Conservation (phyloP, 1,139 yeast species). For the Eremothecium gossypii region DNA sequence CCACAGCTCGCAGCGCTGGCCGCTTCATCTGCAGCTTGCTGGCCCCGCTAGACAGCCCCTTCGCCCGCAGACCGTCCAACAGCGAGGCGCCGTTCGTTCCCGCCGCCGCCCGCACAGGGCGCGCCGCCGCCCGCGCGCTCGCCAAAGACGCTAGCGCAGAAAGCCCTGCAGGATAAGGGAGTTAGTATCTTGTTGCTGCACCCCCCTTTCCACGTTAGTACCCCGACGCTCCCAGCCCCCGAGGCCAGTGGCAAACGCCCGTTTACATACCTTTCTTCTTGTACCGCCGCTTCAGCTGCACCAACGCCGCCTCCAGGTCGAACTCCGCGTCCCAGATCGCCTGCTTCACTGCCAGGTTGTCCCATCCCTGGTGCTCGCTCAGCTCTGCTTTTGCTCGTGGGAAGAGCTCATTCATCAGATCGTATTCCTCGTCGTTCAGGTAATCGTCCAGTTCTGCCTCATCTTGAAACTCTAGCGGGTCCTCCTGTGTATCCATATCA, state of each 20-base stretch:
- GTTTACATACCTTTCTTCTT: slow-evolving; percentile 22
- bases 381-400: slow-evolving; percentile 21
- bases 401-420: slow-evolving; percentile 24
- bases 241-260: background rate
- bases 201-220: background rate
- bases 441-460: slow-evolving; percentile 31
- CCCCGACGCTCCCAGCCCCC: background rate
- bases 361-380: slow-evolving; percentile 26
- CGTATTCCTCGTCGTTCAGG: slow-evolving; percentile 29
- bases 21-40: too few species aligned
- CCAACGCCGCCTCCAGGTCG: slow-evolving; percentile 19
- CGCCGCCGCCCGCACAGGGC: too few species aligned
- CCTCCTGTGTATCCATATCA: slow-evolving; percentile 18
- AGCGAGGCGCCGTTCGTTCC: too few species aligned
- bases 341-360: slow-evolving; percentile 23
- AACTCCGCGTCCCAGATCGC: slow-evolving; percentile 27
- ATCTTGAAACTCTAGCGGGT: slow-evolving; percentile 25
- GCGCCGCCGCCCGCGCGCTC: too few species aligned
- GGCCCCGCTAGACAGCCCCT: too few species aligned
- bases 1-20: too few species aligned
- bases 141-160: too few species aligned
- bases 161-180: background rate
- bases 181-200: background rate
- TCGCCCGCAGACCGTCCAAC: too few species aligned
- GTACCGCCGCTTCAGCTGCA: slow-evolving; percentile 18